Conservation (phyloP, 2,329 filamentous ascomycete genomes). For the Penicillium sp. region DNA sequence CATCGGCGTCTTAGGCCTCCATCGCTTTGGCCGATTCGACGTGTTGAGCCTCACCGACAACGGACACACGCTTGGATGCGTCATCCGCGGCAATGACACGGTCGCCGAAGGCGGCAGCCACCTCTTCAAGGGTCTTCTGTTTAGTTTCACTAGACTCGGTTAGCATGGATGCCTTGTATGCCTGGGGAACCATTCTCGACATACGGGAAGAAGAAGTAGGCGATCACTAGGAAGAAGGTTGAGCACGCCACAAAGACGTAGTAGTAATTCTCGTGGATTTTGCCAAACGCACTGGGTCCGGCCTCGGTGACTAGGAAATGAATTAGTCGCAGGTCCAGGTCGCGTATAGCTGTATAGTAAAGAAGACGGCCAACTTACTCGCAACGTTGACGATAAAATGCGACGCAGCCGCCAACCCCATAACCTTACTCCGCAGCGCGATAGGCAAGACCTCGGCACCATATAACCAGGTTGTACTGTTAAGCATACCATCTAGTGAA, state of each 20-base stretch:
- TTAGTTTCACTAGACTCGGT: constrained; percentile 48
- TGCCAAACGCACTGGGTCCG: constrained; percentile 61
- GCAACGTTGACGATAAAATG: constrained; percentile 62
- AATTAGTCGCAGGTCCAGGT: neutral
- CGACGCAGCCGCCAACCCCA: constrained; percentile 58
- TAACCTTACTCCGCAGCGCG: constrained; percentile 58
- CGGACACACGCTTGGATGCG: constrained; percentile 29
- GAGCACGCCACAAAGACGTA: constrained; percentile 63
- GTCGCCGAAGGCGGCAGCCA: constrained; percentile 55
- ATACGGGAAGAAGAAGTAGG: constrained; percentile 60
- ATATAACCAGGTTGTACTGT: constrained; percentile 61
- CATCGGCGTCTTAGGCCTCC: neutral
- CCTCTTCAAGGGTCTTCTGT: constrained; percentile 54
- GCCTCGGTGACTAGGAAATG: constrained; percentile 52
- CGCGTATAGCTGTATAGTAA: neutral
- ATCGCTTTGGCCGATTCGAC: constrained; percentile 13
- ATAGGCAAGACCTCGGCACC: constrained; percentile 61
- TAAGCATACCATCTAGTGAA: constrained; percentile 53
- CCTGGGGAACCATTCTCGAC: constrained; percentile 18
- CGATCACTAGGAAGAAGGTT: constrained; percentile 55
- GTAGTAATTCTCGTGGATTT: constrained; percentile 64
- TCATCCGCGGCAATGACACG: constrained; percentile 43
- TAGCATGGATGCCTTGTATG: neutral
- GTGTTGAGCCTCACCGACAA: constrained; percentile 29
- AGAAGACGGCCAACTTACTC: constrained; percentile 29